These are phyloP conservation scores for Lonicera japonica DNA, from an alignment of 129 eudicot species.

Conservation along the genomic window DNA sequence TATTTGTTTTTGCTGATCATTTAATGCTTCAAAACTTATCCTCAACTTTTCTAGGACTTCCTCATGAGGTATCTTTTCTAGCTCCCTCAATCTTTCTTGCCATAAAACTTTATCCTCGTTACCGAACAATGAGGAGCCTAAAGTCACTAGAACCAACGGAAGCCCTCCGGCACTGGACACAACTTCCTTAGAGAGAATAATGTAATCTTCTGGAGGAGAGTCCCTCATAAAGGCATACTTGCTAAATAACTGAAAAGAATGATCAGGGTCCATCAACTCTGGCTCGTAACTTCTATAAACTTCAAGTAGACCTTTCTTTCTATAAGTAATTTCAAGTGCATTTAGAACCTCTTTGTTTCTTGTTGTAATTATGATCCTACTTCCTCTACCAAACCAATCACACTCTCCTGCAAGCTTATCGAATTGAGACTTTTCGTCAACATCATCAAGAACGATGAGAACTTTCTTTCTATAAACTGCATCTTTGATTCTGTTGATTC, in stretches of 20 bases:
- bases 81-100: constrained; percentile 7
- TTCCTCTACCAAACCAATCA: neutral
- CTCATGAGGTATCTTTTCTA: neutral
- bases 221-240: constrained; percentile 12
- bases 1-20: constrained; percentile 4
- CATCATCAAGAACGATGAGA: neutral
- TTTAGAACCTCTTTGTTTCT: neutral
- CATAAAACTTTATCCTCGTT: constrained; percentile 5
- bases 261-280: neutral
- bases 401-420: neutral
- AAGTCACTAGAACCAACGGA: constrained; percentile 13
- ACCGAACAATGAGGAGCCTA: constrained; percentile 11
- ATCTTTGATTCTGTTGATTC: neutral
- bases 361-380: neutral
- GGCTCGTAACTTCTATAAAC: neutral
- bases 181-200: constrained; percentile 5
- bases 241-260: constrained; percentile 13
- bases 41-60: constrained; percentile 1
- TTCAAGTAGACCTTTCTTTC: neutral
- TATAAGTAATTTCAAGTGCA: neutral
- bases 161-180: constrained; percentile 6
- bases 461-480: neutral
- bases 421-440: neutral
- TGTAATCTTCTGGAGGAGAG: neutral
- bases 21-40: constrained; percentile 13